Base-by-base conservation (phyloP, 768 basidiomycete species). In the Phanerodontia chrysosporium region DNA sequence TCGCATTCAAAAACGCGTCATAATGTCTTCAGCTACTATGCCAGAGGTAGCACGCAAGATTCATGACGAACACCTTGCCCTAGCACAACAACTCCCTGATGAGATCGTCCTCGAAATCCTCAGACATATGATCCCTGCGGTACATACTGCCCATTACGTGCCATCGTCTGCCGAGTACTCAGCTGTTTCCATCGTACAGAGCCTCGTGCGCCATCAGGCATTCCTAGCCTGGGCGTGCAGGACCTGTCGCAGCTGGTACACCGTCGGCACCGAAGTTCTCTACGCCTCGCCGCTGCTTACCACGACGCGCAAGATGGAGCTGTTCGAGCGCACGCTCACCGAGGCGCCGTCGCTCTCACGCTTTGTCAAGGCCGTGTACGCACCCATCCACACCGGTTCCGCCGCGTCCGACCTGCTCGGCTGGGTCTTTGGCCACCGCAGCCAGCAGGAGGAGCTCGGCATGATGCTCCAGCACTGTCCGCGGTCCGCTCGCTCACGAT, bases 341-440 rank as follows among this genome's bases (percentile, higher is more conserved):
- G 29, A 60, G n/a, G 35, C 29, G 35, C 46, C 54, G 21, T 48
- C 45, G 12, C 13, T 59, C 28, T 42, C 58, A 30, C 58, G 58
- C 24, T 59, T 59, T 45, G 45, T 59, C 42, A 45, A 54, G 58
- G 58, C 51, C 16, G 39, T 59, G 14, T 59, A 59, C 32, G 58
- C 58, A 27, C 58, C 58, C n/a, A 49, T 59, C 29, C 42, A 36
- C 12, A 29, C 29, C 44, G 39, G 32, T 3, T 35, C 36, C 2
- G 44, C 28, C 1, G 42, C 44, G 10, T 29, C 51, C 51, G 45
- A 59, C 28, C 42, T 59, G 9, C 53, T 59, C 52, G 58, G 44
- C 7, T 58, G 58, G 58, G n/a, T 58, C 10, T 51, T 45, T 35
- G 58, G 58, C 16, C 51, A 30, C 24, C 58, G 49, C 22, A 58